phyloP scores from a whole-genome alignment of 148 eudicot species.

The Pouteria glomerata region DNA sequence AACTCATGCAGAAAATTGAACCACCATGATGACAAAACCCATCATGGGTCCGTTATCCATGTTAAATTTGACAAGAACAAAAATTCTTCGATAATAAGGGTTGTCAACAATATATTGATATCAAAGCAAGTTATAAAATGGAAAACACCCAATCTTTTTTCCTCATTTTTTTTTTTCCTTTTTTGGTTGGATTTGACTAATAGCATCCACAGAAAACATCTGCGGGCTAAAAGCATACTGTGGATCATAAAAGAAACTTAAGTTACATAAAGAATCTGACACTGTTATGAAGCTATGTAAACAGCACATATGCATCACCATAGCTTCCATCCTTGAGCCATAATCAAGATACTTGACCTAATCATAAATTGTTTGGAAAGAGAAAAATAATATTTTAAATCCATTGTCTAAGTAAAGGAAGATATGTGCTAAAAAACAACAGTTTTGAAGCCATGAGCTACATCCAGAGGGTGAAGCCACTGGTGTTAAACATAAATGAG shows the following conservation, averaged over 20 bases:
- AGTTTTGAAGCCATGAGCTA: background rate
- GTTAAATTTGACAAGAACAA: background rate
- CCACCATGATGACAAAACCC: background rate
- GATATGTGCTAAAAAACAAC: background rate
- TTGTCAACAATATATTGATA: background rate
- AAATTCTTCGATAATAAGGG: background rate
- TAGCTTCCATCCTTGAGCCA: background rate
- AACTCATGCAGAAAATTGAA: constrained; percentile 1
- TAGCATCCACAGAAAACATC: background rate
- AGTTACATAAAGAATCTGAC: background rate
- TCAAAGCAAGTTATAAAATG: background rate
- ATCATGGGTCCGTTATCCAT: background rate
- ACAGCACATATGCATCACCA: background rate
- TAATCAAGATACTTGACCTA: background rate
- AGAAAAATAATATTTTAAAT: background rate
- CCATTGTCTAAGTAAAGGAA: background rate
- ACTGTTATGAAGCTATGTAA: too few relatives aligned
- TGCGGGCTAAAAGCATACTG: background rate
- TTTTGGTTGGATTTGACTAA: too few relatives aligned
- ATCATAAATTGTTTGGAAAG: background rate
- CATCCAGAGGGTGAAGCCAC: background rate
- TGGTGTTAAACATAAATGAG: background rate
- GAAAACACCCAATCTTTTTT: background rate
- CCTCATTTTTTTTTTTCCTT: background rate
- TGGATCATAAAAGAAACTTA: background rate